Base-by-base conservation (phyloP, 345 rosid species). In the Brassica juncea region DNA sequence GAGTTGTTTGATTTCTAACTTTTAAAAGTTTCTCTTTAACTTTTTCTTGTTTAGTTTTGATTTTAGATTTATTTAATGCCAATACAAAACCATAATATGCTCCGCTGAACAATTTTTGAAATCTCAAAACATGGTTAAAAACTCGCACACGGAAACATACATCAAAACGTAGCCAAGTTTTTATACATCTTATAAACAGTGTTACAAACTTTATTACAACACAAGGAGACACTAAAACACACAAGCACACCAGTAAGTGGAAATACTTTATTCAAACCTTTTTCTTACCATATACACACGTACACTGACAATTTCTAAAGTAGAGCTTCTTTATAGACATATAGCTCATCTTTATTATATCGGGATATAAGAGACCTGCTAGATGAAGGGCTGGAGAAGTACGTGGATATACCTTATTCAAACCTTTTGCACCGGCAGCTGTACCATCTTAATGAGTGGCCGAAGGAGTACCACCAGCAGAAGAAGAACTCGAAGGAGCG, bases 261-360 rank as follows among this genome's bases (percentile, higher is more conserved):
- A 70, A 61, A 64, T 62, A 71, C 81, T 47, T 71, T 78, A 78
- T 78, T 78, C 75, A 77, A 77, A 62, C 70, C 4, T 69, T 27
- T 32, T 37, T 7, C 35, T 57, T 14, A 78, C 52, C 31, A 34
- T 65, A 23, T 55, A 71, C 66, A 71, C 34, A 78, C 35, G 60
- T 37, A 64, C 66, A 54, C 12, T 16, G 76, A 71, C 76, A 71
- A 7, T 47, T 55, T 64, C n/a, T 65, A 71, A 34, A 55, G 16
- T 47, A 37, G 16, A 71, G 28, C 49, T 30, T 25, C 5, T 25
- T 39, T 10, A 23, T 9, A 15, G 12, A 9, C 28, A 58, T 8
- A 3, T 62, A 47, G 54, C 75, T 69, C 80, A 21, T 63, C 7
- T 60, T 65, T 78, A 64, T 64, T 77, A 16, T 25, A 14, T 21